Percentiles rank a stretch among this genome's conserved stretches.
Conservation (phyloP, 2,329 filamentous ascomycete genomes). For the Alternaria ethzedia region DNA sequence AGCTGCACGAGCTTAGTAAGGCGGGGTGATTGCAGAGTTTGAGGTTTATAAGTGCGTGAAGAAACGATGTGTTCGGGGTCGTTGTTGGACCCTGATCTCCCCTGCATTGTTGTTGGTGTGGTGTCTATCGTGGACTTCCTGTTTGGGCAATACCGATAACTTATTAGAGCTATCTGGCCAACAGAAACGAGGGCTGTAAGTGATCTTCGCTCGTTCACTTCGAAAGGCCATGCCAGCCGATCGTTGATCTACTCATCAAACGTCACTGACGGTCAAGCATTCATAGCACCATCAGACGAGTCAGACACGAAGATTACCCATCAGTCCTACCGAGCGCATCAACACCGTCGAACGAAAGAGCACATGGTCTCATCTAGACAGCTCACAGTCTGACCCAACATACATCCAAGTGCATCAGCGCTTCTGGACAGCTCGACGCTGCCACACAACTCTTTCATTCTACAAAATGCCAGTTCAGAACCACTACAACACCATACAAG, state of each 20-base stretch:
- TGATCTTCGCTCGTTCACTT: background rate
- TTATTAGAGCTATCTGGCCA: background rate
- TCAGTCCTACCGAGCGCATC: background rate
- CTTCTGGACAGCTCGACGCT: background rate
- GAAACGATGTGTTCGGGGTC: background rate
- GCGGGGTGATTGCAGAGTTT: constrained; percentile 7
- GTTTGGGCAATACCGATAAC: background rate
- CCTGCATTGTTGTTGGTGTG: background rate
- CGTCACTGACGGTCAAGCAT: background rate
- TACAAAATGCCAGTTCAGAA: background rate
- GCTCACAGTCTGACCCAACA: background rate
- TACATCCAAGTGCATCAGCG: background rate
- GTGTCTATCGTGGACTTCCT: constrained; percentile 8
- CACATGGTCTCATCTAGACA: background rate
- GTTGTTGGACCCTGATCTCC: background rate
- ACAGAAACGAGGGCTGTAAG: background rate
- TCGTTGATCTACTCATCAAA: background rate
- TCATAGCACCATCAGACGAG: background rate
- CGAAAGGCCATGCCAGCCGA: background rate
- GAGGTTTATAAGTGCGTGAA: background rate
- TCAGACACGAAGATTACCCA: background rate
- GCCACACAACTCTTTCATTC: background rate
- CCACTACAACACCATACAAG: background rate
- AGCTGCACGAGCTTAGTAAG: constrained; percentile 3
- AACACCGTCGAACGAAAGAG: background rate